A percentile compares a stretch with the other conserved stretches of the same genome.
phyloP scores from a whole-genome alignment of 2,329 filamentous ascomycete species.

The Leptosphaerulina australis region DNA sequence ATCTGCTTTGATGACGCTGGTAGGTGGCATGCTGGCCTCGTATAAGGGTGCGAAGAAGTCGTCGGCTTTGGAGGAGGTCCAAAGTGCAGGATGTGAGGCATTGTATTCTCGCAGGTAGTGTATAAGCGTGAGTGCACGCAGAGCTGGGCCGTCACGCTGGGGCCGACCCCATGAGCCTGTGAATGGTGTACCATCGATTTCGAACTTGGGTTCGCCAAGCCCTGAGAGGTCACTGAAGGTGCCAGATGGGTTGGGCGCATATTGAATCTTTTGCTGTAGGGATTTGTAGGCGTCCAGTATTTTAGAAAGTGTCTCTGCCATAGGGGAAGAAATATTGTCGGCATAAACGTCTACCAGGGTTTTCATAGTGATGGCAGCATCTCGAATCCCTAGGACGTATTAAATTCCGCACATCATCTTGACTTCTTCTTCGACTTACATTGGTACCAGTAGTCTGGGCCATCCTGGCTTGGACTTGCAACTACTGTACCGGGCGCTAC shows the following conservation, averaged over 20 bases:
- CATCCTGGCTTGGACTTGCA: slow-evolving; percentile 50
- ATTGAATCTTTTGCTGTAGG: slow-evolving; percentile 48
- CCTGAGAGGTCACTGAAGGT: slow-evolving; percentile 44
- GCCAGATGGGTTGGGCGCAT: slow-evolving; percentile 48
- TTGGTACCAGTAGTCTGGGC: slow-evolving; percentile 54
- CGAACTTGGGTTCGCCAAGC: slow-evolving; percentile 54
- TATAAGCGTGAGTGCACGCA: slow-evolving; percentile 52
- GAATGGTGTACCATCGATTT: slow-evolving; percentile 48
- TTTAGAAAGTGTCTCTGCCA: slow-evolving; percentile 34
- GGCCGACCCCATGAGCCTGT: slow-evolving; percentile 51
- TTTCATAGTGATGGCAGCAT: slow-evolving; percentile 52
- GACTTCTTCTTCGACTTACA: slow-evolving; percentile 33
- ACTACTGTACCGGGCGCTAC: slow-evolving; percentile 51
- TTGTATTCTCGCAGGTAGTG: slow-evolving; percentile 51
- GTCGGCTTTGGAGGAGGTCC: slow-evolving; percentile 32
- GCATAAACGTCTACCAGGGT: slow-evolving; percentile 51
- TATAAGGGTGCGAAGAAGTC: slow-evolving; percentile 48
- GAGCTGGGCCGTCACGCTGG: slow-evolving; percentile 53
- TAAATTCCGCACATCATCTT: neutral
- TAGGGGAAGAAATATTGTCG: slow-evolving; percentile 36
- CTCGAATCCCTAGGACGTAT: slow-evolving; percentile 48
- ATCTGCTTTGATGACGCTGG: slow-evolving; percentile 53
- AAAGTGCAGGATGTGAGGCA: slow-evolving; percentile 47
- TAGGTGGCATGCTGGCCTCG: slow-evolving; percentile 42
- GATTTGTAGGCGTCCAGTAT: slow-evolving; percentile 44